phyloP scores from a whole-genome alignment of 768 basidiomycete species.

The Leccinum longicurvipes region DNA sequence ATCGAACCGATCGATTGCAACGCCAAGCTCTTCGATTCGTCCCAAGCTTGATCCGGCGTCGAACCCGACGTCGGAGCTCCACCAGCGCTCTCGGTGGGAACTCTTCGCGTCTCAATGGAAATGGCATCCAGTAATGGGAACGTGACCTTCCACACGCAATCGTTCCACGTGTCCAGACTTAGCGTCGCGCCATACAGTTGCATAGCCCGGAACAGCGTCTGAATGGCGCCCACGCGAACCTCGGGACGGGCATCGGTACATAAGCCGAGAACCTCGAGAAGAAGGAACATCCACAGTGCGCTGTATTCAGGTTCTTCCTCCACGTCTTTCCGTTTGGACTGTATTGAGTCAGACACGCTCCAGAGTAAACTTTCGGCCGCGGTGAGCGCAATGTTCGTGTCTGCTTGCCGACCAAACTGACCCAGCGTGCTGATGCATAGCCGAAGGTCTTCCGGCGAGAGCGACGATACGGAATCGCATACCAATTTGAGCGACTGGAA shows the following conservation, averaged over 20 bases:
- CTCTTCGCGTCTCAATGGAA: conserved; percentile 51
- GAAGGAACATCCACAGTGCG: conserved; percentile 90
- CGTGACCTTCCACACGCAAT: conserved; percentile 87
- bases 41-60: conserved; percentile 56
- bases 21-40: conserved; percentile 85
- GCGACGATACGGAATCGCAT: conserved; percentile 84
- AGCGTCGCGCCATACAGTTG: conserved; percentile 90
- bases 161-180: conserved; percentile 80
- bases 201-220: conserved; percentile 91
- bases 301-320: conserved; percentile 71
- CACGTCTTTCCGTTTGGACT: conserved; percentile 67
- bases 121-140: conserved; percentile 81
- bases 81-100: conserved; percentile 13
- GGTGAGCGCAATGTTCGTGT: conserved; percentile 95
- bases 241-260: conserved; percentile 83
- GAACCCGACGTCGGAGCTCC: conserved; percentile 6
- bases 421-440: conserved; percentile 89
- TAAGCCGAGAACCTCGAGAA: conserved; percentile 78
- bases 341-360: conserved; percentile 95
- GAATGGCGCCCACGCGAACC: conserved; percentile 90
- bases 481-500: conserved; percentile 93
- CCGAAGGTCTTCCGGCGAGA: conserved; percentile 78
- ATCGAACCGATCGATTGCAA: conserved; percentile 81
- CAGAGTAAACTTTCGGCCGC: conserved; percentile 91
- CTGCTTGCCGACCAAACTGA: conserved; percentile 86